Percentiles rank a stretch among this genome's conserved stretches.
Evolutionary conservation across 2,329 filamentous ascomycete genomes (phyloP).

Genomic region (Fusarium decemcellulare): DNA sequence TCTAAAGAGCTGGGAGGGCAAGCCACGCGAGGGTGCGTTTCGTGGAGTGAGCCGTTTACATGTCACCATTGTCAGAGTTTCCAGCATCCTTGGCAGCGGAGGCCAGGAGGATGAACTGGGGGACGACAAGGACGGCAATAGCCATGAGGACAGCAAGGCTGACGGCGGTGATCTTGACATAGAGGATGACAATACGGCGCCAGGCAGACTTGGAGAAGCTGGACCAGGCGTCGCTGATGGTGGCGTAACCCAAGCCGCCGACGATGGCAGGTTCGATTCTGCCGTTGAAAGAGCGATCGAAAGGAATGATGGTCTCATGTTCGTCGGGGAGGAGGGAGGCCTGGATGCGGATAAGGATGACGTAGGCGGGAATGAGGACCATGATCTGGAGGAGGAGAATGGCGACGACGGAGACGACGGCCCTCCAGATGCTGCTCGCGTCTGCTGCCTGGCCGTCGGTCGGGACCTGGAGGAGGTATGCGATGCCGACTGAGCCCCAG

Average conservation of each 20-base stretch:
- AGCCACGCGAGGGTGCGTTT: not conserved
- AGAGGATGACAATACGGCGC: constrained; percentile 80
- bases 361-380: constrained; percentile 80
- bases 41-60: constrained; percentile 13
- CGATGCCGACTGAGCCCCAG: constrained; percentile 60
- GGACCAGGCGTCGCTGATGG: constrained; percentile 83
- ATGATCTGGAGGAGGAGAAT: constrained; percentile 68
- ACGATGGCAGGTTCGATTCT: constrained; percentile 81
- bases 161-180: constrained; percentile 78
- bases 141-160: constrained; percentile 62
- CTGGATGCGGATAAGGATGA: constrained; percentile 86
- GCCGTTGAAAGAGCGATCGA: constrained; percentile 88
- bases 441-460: constrained; percentile 54
- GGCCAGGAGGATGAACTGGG: constrained; percentile 64
- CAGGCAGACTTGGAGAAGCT: constrained; percentile 82
- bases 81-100: constrained; percentile 10
- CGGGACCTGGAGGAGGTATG: constrained; percentile 61
- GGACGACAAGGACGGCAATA: constrained; percentile 63
- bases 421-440: constrained; percentile 59
- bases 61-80: constrained; percentile 8
- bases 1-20: not conserved
- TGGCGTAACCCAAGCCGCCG: constrained; percentile 79
- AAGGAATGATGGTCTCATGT: constrained; percentile 87
- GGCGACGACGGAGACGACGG: constrained; percentile 59
- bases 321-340: constrained; percentile 88